These are phyloP conservation scores for Centaurea solstitialis DNA, from an alignment of 129 eudicot genomes.

Conservation along the genomic window DNA sequence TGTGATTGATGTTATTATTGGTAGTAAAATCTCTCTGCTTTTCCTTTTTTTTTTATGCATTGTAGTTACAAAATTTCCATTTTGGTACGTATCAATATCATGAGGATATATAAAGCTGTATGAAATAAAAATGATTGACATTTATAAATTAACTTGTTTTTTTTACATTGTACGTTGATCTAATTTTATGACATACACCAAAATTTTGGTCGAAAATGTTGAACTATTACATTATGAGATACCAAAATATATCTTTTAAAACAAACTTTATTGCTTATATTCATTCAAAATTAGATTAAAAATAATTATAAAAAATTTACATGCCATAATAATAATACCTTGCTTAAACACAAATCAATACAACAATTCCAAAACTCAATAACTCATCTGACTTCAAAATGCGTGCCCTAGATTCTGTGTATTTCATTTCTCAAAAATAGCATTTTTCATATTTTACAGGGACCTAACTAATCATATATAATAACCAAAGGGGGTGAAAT, in stretches of 20 bases:
- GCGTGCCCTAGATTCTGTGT: background rate
- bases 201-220: background rate
- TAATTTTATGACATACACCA: background rate
- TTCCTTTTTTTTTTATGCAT: too few species aligned
- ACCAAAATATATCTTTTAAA: too few species aligned
- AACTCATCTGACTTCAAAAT: background rate
- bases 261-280: background rate
- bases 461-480: slow-evolving; percentile 13
- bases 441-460: slow-evolving; percentile 13
- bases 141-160: too few species aligned
- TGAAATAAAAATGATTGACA: too few species aligned
- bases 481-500: slow-evolving; percentile 3
- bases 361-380: background rate
- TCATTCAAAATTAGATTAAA: background rate
- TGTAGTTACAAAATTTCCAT: too few species aligned
- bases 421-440: slow-evolving; percentile 2
- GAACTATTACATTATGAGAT: background rate
- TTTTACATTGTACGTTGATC: background rate
- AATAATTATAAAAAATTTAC: background rate
- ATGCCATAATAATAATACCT: background rate
- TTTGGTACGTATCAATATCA: too few species aligned
- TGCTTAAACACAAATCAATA: slow-evolving; percentile 15
- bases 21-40: too few species aligned
- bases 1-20: too few species aligned
- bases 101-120: too few species aligned